Base-by-base conservation (phyloP, 139 green algal genomes). In the Chlorokybus atmophyticus region DNA sequence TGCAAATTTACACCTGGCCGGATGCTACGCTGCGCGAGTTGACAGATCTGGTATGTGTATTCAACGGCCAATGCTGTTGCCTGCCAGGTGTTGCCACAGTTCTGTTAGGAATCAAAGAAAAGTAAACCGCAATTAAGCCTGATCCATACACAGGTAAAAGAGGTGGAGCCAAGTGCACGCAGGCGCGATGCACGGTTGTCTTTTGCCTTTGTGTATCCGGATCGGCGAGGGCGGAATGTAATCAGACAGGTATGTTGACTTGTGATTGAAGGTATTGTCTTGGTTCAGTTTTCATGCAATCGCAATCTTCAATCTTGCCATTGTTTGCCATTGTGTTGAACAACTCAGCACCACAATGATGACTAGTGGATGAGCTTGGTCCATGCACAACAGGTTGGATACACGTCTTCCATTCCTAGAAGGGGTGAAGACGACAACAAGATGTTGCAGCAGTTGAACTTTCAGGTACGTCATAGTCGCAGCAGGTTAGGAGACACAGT, bases 131-230 rank as follows among this genome's bases (percentile, higher is more conserved):
- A 17, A 10, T 44, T 10, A 21, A 17, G 14, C 14, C n/a, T n/a
- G n/a, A n/a, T n/a, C n/a, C n/a, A n/a, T n/a, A n/a, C n/a, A n/a
- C 62, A 70, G 62, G 40, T 95, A 0, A 85, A 90, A 62, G 80
- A 92, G 52, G 82, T 91, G 21, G 19, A 59, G 2, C 41, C 57
- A 2, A 39, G 28, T 4, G 65, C 65, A 3, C 29, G 65, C 2
- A 60, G 48, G 1, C 29, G 62, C 41, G 62, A 70, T 5, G 66
- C 79, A 0, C 62, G 79, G 2, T 59, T 95, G 7, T 81, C 74
- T 4, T 95, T 95, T 64, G 62, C 87, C 5, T 81, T 95, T 50
- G 72, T 94, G 4, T 94, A 95, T 55, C 87, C 87, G 1, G 84
- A 95, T 68, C 59, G 75, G 3, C 53, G 64, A n/a, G 85, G 87